Evolutionary conservation across 345 rosid species (phyloP).

Genomic region (Syzygium jambos): DNA sequence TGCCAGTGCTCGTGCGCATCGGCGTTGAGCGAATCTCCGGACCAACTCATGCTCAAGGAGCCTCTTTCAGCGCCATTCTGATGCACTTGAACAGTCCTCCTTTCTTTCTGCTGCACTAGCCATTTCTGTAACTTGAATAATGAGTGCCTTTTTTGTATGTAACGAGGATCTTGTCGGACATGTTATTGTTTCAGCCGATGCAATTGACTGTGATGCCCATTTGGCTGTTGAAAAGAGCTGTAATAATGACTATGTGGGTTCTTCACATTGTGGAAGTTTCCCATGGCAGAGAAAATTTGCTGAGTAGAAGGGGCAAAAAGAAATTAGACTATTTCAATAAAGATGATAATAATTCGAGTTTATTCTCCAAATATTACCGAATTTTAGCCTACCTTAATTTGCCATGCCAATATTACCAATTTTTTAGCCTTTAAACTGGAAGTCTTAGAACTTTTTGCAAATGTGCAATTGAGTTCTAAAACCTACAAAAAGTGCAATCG

Average conservation of each 20-base stretch:
- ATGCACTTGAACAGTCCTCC: not conserved
- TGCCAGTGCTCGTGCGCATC: slow-evolving; percentile 22
- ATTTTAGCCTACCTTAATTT: not conserved
- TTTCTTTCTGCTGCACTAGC: not conserved
- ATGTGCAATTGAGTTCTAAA: rapidly evolving
- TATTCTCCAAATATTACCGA: not conserved
- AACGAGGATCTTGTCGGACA: not conserved
- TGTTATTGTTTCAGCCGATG: not conserved
- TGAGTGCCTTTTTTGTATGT: not conserved
- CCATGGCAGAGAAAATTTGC: not conserved
- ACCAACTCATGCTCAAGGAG: slow-evolving; percentile 16
- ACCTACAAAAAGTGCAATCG: not conserved
- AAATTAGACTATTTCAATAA: not conserved
- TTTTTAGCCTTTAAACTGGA: rapidly evolving
- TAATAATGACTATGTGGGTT: not conserved
- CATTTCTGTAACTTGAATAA: not conserved
- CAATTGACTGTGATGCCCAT: not conserved
- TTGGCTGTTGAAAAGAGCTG: not conserved
- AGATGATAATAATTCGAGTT: not conserved
- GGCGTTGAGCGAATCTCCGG: slow-evolving; percentile 8
- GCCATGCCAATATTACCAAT: rapidly evolving
- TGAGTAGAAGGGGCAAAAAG: not conserved
- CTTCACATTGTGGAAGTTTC: not conserved
- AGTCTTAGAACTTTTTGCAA: rapidly evolving
- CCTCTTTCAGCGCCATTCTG: slow-evolving; percentile 43